Conservation (phyloP, 179 eudicot species). For the Beta macrorhiza region DNA sequence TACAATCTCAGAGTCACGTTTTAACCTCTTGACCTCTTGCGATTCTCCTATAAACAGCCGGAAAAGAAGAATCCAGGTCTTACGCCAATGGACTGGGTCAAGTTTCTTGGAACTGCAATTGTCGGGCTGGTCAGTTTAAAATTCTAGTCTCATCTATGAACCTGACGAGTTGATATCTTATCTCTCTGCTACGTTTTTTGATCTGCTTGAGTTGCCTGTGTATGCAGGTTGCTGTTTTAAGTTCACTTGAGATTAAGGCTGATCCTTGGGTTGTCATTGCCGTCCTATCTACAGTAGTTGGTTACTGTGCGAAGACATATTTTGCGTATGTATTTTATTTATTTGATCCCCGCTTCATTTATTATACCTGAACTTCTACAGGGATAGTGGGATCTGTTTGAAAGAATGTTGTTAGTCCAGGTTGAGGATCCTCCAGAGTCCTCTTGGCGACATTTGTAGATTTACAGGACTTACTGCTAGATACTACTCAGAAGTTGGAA, state of each 20-base stretch:
- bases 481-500: neutral
- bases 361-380: neutral
- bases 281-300: slow-evolving; percentile 66
- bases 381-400: neutral
- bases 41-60: slow-evolving; percentile 46
- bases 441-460: neutral
- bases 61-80: slow-evolving; percentile 93
- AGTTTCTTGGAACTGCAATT: slow-evolving; percentile 69
- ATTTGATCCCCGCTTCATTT: slow-evolving; percentile 9
- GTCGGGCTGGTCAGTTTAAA: slow-evolving; percentile 76
- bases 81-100: slow-evolving; percentile 95
- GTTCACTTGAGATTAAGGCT: slow-evolving; percentile 70
- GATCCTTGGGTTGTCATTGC: slow-evolving; percentile 85
- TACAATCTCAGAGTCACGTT: slow-evolving; percentile 1
- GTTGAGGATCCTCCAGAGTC: neutral
- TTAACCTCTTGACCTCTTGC: neutral
- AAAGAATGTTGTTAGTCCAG: neutral
- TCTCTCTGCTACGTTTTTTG: neutral
- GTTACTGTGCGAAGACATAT: slow-evolving; percentile 92
- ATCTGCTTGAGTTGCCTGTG: slow-evolving; percentile 5
- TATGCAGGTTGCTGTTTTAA: slow-evolving; percentile 72
- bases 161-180: neutral
- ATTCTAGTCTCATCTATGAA: neutral
- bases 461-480: neutral
- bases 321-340: slow-evolving; percentile 58